A percentile compares a stretch with the other conserved stretches of the same genome.
These are phyloP conservation scores for Botrytis tulipae DNA, from an alignment of 2,329 filamentous ascomycete genomes.

Conservation along the genomic window DNA sequence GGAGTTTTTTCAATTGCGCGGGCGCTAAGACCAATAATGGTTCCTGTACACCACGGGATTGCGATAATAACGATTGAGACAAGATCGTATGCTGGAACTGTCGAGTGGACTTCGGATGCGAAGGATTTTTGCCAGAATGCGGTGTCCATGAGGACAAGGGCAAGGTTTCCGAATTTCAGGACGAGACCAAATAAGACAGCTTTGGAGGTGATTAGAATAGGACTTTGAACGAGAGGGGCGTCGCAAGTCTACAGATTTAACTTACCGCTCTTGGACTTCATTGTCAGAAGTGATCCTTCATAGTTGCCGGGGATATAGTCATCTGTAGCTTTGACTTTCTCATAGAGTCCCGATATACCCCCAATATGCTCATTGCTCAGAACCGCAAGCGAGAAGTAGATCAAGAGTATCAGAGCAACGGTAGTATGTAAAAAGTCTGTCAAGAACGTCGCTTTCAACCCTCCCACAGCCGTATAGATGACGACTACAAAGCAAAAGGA, in stretches of 20 bases:
- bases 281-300: slow-evolving; percentile 47
- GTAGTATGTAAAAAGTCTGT: slow-evolving; percentile 43
- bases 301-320: slow-evolving; percentile 47
- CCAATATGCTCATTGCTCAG: slow-evolving; percentile 45
- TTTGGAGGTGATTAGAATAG: not conserved
- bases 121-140: slow-evolving; percentile 55
- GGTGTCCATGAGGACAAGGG: slow-evolving; percentile 46
- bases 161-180: slow-evolving; percentile 46
- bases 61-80: slow-evolving; percentile 49
- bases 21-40: slow-evolving; percentile 47
- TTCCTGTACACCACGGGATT: slow-evolving; percentile 48
- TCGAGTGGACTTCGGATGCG: slow-evolving; percentile 47
- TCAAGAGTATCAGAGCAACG: slow-evolving; percentile 48
- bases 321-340: slow-evolving; percentile 46
- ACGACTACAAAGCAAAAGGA: slow-evolving; percentile 30
- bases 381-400: slow-evolving; percentile 48
- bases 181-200: slow-evolving; percentile 47
- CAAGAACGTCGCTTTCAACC: slow-evolving; percentile 29
- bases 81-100: slow-evolving; percentile 44
- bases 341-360: slow-evolving; percentile 45
- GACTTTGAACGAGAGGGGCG: not conserved
- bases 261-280: slow-evolving; percentile 44
- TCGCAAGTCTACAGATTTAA: not conserved
- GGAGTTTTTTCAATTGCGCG: slow-evolving; percentile 46
- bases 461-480: slow-evolving; percentile 27